Base-by-base conservation (phyloP, 129 eudicot species). In the Smallanthus sonchifolius region DNA sequence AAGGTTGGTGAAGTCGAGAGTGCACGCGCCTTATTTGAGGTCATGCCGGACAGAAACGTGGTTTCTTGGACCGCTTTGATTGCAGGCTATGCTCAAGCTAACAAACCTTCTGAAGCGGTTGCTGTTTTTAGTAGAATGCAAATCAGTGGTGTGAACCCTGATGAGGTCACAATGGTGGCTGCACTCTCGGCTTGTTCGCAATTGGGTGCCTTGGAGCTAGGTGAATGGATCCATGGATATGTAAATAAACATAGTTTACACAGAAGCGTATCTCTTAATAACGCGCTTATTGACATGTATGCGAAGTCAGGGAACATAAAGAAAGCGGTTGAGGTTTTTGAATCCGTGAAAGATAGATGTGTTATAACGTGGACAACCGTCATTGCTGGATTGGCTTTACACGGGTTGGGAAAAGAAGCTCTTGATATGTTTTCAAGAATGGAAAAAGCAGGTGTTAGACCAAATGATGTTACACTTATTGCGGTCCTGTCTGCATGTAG, bases 241-340 rank as follows among this genome's bases (percentile, higher is more conserved):
- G 20, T 82, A 10, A 7, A 42, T 16, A 57, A 36, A 34, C 52
- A 82, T 44, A 66, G 20, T 1, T 67, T 81, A 32, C 49, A 36
- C 56, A 72, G 57, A 61, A 85, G 56, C 10, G 0, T 63, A 13
- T 55, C 77, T n/a, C 84, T 85, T 54, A n/a, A 63, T 15, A 85
- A 85, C 43, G 82, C 86, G 4, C 85, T 85, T 24, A 79, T 85
- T n/a, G 89, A 85, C 60, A 85, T 85, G 89, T 85, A 85, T 61
- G 82, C 86, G 13, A 85, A 85, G 76, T 82, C 84, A 6, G 86
- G 89, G 28, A 71, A 82, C 77, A 75, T 85, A 59, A 47, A 67
- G 0, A 79, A 75, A 34, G 84, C 89, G 2, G 17, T 75, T 7
- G 63, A 67, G 36, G 69, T 82, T 47, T 85, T 85, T 13, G 77